Conservation (phyloP, 495 filamentous ascomycete genomes). For the Neurospora sp. region DNA sequence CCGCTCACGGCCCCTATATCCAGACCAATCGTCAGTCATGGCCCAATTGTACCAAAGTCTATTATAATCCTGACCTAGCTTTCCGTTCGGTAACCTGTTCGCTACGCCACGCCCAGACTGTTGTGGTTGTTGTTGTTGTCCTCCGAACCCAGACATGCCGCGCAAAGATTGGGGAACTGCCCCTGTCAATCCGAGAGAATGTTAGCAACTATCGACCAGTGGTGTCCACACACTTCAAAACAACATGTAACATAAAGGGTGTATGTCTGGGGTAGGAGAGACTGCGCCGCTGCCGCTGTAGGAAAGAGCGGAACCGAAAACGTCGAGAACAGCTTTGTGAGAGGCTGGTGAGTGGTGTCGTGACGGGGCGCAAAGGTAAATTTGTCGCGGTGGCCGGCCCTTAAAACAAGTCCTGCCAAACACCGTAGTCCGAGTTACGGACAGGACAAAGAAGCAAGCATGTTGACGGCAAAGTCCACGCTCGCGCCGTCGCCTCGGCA, state of each 20-base stretch:
- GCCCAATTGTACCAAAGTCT: background rate
- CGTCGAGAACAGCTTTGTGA: background rate
- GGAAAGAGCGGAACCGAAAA: background rate
- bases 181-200: slow-evolving; percentile 31
- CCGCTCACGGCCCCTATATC: slow-evolving; percentile 42
- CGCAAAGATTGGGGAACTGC: slow-evolving; percentile 58
- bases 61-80: slow-evolving; percentile 49
- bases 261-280: background rate
- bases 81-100: slow-evolving; percentile 65
- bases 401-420: background rate
- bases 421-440: background rate
- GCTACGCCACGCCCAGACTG: slow-evolving; percentile 54
- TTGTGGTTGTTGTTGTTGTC: slow-evolving; percentile 51
- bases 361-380: background rate
- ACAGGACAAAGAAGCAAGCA: background rate
- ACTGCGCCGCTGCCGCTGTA: background rate
- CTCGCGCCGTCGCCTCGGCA: background rate
- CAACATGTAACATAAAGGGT: background rate
- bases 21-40: slow-evolving; percentile 23
- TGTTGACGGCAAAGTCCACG: background rate
- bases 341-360: background rate
- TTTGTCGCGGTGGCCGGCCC: background rate
- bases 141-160: slow-evolving; percentile 59
- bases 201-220: slow-evolving; percentile 11
- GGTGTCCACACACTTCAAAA: background rate